Evolutionary conservation across 2,329 filamentous ascomycete species (phyloP), one percentile per base, ranked within the genome.

Genomic region (Claviceps digitariae): DNA sequence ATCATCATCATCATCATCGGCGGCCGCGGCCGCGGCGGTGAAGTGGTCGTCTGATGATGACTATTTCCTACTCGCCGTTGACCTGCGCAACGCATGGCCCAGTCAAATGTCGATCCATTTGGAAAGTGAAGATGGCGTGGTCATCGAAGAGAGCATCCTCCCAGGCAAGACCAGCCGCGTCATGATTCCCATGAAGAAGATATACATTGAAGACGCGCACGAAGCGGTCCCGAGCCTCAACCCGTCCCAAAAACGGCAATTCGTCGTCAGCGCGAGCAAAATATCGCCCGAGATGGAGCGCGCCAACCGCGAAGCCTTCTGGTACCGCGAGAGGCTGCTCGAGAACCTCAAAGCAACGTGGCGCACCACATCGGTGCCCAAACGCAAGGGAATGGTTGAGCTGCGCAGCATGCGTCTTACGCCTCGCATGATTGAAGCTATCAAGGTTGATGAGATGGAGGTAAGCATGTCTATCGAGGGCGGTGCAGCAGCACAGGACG

Each of bases 21-120:
- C 36, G 17, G 17, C 5, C 15, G 63, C 66, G 3, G 61, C 63
- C 15, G 63, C 66, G 3, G 61, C 63, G 0, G 60, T 59, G 56
- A 75, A 66, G 62, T 72, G 61, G 59, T 81, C 81, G 36, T 38
- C 36, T 9, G 36, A 38, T 51, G 80, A 88, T 43, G 47, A 54
- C 38, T 83, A 88, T 62, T 94, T 89, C 62, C 74, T 95, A 40
- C 70, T 95, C 2, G 73, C 93, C 2, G 73, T 96, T 50, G 91
- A 96, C 67, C 73, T 96, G 29, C 83, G 89, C 53, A 97, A 97
- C 63, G 83, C 86, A 0, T 96, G 90, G 90, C 90, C 89, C 2
- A 87, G 81, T 62, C 83, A 84, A 49, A 79, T 96, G 62, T 74
- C 78, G 7, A 76, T 93, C 3, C 77, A 76, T 29, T 67, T 95